Evolutionary conservation across 2,329 filamentous ascomycete species (phyloP), one percentile per base, ranked within the genome.

Genomic region (Acrocalymma vagum): DNA sequence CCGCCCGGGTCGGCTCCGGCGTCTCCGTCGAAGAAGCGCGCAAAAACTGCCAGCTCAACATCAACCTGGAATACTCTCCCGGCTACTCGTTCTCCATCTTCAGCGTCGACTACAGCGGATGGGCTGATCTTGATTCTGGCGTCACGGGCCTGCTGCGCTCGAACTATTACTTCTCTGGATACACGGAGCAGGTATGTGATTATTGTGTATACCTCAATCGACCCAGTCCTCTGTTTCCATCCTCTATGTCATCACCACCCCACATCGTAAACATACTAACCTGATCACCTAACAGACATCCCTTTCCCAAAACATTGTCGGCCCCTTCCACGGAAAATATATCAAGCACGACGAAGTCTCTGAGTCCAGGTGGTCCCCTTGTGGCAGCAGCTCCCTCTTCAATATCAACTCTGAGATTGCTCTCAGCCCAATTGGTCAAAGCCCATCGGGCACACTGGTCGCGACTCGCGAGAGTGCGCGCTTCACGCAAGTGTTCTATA

Each of bases 281-380:
- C 14, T 40, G 13, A 25, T 27, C 7, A 33, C 8, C 23, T 27
- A 10, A 29, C 30, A 56, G 55, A 21, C 41, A 7, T 53, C 57
- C 5, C 37, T 52, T 3, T 38, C 43, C 1, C 40, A 59, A 6
- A 26, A 21, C 20, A 29, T 78, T 58, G 53, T 55, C 5, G 77
- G 77, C 13, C 76, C 75, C 11, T 69, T 59, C 37, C 62, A 63
- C 24, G 67, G 56, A n/a, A 52, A 72, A 50, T 80, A 78, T 63
- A 59, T 60, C 47, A 73, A 75, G 61, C 70, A 70, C 31, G 77
- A 79, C 51, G 55, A 67, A 8, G 47, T 67, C 6, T 35, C 50
- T 3, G 18, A 61, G 4, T 40, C 50, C 6, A 45, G 60, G 13
- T 69, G 65, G 65, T 63, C 58, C 8, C 58, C 60, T 3, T 69